Percentiles rank a stretch among this genome's conserved stretches.
These are phyloP conservation scores for Dryadomyces quercivorus DNA, from an alignment of 2,329 filamentous ascomycete species.

Conservation along the genomic window DNA sequence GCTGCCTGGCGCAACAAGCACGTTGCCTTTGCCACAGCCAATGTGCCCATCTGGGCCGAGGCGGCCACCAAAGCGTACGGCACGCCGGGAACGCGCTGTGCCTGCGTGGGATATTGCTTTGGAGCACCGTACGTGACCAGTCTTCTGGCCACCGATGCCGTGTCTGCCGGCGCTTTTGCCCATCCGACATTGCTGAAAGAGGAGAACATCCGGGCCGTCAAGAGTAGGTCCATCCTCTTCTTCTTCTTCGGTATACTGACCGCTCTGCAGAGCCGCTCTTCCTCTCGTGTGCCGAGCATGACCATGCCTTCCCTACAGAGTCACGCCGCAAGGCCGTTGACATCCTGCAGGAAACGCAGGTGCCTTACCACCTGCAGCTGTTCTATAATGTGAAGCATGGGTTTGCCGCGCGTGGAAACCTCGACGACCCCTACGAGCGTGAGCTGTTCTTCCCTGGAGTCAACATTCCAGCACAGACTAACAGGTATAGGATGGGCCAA, in stretches of 20 bases:
- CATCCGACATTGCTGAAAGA: conserved; percentile 38
- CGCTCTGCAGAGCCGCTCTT: conserved; percentile 26
- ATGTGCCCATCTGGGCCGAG: conserved; percentile 31
- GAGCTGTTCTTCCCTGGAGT: conserved; percentile 4
- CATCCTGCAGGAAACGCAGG: conserved; percentile 25
- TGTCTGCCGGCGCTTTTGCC: conserved; percentile 33
- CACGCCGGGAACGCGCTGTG: conserved; percentile 21
- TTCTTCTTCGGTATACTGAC: not conserved
- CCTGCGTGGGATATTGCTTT: conserved; percentile 29
- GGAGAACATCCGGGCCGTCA: conserved; percentile 26
- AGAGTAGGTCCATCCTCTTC: conserved; percentile 16
- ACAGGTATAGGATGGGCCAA: conserved; percentile 11
- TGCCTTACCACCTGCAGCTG: conserved; percentile 49
- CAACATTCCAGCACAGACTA: not conserved
- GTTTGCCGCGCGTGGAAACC: conserved; percentile 10
- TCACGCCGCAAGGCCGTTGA: conserved; percentile 28
- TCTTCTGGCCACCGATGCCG: conserved; percentile 22
- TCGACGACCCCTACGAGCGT: conserved; percentile 26
- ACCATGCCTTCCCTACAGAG: conserved; percentile 28
- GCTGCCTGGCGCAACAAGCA: conserved; percentile 36
- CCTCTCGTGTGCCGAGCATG: conserved; percentile 31
- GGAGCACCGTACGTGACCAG: conserved; percentile 32
- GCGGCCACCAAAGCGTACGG: conserved; percentile 25
- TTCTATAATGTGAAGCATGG: conserved; percentile 39
- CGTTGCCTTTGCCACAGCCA: conserved; percentile 25